Evolutionary conservation across 441 rosid species (phyloP), one percentile per base, ranked within the genome.

Genomic region (Gossypium lobatum): DNA sequence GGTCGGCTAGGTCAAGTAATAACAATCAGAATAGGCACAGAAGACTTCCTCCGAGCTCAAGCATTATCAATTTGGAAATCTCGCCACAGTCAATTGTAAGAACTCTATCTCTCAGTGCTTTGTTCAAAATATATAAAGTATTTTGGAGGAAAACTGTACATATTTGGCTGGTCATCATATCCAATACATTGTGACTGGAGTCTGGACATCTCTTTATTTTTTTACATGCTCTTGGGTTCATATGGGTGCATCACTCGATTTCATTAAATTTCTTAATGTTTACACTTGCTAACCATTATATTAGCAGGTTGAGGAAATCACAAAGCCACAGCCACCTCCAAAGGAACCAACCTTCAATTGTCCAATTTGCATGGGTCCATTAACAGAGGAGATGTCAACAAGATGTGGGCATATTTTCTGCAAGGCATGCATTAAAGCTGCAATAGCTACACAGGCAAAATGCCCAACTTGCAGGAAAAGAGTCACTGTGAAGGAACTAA

Each of bases 321-420:
- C 77, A 8, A 77, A 23, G 74, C 83, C 81, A 1, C 78, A 77
- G 0, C 77, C 85, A 42, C 87, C 95, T 20, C 82, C 75, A 8
- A 87, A 85, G 81, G 95, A 91, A 75, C 90, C 88, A 6, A 89
- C 80, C 21, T 93, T 95, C 79, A 87, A 77, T 59, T 95, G 99
- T 75, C 97, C 99, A 57, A 90, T 95, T 67, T 95, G 99, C 84
- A 34, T 93, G 90, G 82, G 89, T 64, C 86, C 93, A 64, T 78
- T 95, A 63, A 88, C 75, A 0, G 90, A 90, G 80, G 97, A 89
- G 83, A 83, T 80, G 76, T 82, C 99, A 37, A 95, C 99, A 23
- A 93, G 85, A 80, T 95, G 99, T 71, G 99, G 99, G 68, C 99
- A 95, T 68, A 95, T 95, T 52, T 95, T 93, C 85, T 95, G 99